These are phyloP conservation scores for Clavariopsis aquatica DNA, from an alignment of 495 filamentous ascomycete species.

Conservation along the genomic window DNA sequence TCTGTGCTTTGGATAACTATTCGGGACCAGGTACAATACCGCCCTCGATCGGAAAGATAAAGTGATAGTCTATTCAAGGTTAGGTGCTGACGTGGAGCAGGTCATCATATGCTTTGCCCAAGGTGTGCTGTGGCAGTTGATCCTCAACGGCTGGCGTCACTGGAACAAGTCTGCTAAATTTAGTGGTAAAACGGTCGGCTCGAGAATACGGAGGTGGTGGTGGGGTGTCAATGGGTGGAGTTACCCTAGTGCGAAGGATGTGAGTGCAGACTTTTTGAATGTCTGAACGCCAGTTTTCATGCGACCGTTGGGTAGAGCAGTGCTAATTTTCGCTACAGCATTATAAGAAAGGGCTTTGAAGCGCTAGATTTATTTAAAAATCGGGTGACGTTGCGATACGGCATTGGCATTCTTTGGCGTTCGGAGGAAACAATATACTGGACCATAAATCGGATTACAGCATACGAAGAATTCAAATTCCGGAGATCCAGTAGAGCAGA, in stretches of 20 bases:
- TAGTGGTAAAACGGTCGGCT: slow-evolving; percentile 69
- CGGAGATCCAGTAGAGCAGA: too few species aligned
- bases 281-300: neutral
- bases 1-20: slow-evolving; percentile 79
- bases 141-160: slow-evolving; percentile 75
- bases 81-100: slow-evolving; percentile 47
- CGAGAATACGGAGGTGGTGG: slow-evolving; percentile 80
- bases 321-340: slow-evolving; percentile 24
- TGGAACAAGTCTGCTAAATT: slow-evolving; percentile 76
- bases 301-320: neutral
- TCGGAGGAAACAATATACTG: neutral
- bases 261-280: slow-evolving; percentile 45
- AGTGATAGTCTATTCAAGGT: neutral
- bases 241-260: slow-evolving; percentile 57
- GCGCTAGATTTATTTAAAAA: slow-evolving; percentile 28
- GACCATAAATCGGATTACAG: too few species aligned
- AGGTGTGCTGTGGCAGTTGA: slow-evolving; percentile 79
- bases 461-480: too few species aligned
- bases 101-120: slow-evolving; percentile 80
- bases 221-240: slow-evolving; percentile 87
- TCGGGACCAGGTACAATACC: slow-evolving; percentile 71
- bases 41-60: slow-evolving; percentile 24
- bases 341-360: slow-evolving; percentile 36
- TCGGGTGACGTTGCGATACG: neutral
- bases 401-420: neutral